These are phyloP conservation scores for Thalassiosira livingstoniorum DNA, from an alignment of 352 stramenopile genomes.

Conservation along the genomic window DNA sequence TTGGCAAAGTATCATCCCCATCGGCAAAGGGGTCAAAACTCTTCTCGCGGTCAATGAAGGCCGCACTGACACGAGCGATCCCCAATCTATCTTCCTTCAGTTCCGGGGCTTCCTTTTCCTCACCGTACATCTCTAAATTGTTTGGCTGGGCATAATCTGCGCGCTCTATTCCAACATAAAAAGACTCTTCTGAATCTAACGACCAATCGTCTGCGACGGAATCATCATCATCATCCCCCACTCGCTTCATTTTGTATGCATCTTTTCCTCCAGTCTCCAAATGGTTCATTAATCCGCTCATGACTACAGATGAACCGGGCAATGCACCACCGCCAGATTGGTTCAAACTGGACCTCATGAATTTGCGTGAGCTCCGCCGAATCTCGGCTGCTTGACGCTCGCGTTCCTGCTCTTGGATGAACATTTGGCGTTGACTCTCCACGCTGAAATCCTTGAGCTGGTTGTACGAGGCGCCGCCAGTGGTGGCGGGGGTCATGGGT, in stretches of 20 bases:
- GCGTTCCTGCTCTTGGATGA: conserved; percentile 46
- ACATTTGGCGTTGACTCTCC: conserved; percentile 44
- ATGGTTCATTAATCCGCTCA: conserved; percentile 36
- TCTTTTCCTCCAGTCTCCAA: conserved; percentile 5
- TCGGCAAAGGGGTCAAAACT: neutral
- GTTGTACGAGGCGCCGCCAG: conserved; percentile 15
- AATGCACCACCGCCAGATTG: neutral
- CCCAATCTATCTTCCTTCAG: conserved; percentile 45
- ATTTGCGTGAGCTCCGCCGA: conserved; percentile 9
- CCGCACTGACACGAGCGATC: conserved; percentile 29
- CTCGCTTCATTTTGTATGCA: neutral
- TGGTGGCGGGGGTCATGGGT: neutral
- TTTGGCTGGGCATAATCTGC: conserved; percentile 49
- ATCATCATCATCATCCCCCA: conserved; percentile 40
- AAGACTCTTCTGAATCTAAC: conserved; percentile 43
- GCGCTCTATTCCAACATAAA: conserved; percentile 55
- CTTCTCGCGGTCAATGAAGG: conserved; percentile 11
- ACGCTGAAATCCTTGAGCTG: conserved; percentile 51
- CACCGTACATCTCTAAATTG: conserved; percentile 47
- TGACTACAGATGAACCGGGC: neutral
- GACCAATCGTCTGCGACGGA: conserved; percentile 24
- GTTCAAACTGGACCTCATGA: neutral
- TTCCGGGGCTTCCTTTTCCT: conserved; percentile 1
- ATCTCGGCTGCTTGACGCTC: conserved; percentile 30
- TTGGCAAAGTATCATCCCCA: conserved; percentile 17